Conservation (phyloP, 208 protist genomes). For the Leishmania martiniquensis region DNA sequence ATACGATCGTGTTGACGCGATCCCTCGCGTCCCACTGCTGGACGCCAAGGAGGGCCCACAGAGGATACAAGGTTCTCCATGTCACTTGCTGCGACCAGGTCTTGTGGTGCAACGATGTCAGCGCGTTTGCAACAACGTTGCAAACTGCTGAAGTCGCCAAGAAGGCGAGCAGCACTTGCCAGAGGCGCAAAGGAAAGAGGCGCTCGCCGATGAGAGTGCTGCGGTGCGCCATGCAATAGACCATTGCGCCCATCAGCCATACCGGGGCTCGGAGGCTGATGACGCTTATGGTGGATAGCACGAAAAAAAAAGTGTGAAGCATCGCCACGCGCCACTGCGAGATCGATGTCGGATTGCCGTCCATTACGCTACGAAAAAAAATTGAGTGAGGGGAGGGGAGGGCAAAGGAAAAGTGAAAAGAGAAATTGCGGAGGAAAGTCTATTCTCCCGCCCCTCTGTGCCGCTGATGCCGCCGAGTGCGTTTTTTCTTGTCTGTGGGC, state of each 20-base stretch:
- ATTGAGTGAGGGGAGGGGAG: too few relatives aligned
- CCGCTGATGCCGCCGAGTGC: not conserved
- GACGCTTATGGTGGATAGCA: slow-evolving; percentile 3
- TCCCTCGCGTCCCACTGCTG: slow-evolving; percentile 16
- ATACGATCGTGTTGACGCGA: slow-evolving; percentile 16
- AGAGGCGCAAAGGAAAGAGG: slow-evolving; percentile 14
- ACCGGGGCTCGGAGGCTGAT: slow-evolving; percentile 17
- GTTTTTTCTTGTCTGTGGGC: too few relatives aligned
- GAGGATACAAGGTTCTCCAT: slow-evolving; percentile 8
- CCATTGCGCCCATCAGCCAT: slow-evolving; percentile 17
- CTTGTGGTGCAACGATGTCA: not conserved
- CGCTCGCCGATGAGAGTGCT: slow-evolving; percentile 6
- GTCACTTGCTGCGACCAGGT: not conserved
- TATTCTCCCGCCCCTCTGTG: not conserved
- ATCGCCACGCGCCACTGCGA: slow-evolving; percentile 10
- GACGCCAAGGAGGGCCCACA: slow-evolving; percentile 25
- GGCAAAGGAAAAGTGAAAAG: too few relatives aligned
- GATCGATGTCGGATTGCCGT: not conserved
- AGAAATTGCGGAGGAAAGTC: too few relatives aligned
- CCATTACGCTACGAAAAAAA: not conserved
- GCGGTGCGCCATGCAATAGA: slow-evolving; percentile 16
- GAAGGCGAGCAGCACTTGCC: not conserved
- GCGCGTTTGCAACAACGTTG: slow-evolving; percentile 15
- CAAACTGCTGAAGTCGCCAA: slow-evolving; percentile 5
- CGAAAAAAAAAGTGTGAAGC: slow-evolving; percentile 15